Evolutionary conservation across 192 early-diverging fungal genomes (phyloP).

Genomic region (Backusella westeae): DNA sequence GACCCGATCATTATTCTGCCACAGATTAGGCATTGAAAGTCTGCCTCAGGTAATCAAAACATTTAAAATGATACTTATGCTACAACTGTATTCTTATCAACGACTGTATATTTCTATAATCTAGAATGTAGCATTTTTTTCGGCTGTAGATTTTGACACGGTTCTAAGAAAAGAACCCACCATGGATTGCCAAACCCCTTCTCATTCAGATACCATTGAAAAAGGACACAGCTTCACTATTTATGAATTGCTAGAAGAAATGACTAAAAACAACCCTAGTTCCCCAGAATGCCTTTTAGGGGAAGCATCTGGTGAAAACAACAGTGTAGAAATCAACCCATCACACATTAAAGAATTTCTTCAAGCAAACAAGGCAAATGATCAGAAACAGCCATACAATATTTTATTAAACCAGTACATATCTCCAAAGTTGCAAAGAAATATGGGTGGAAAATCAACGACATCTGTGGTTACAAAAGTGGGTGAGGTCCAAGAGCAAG

Average conservation of each 20-base stretch:
- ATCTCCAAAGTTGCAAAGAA: not conserved
- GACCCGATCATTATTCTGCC: slow-evolving; percentile 87
- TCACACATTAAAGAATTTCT: not conserved
- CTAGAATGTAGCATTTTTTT: slow-evolving; percentile 83
- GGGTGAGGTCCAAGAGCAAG: not conserved
- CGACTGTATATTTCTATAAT: not conserved
- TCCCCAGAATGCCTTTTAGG: not conserved
- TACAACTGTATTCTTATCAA: not conserved
- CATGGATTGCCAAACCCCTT: slow-evolving; percentile 84
- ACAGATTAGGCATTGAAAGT: slow-evolving; percentile 80
- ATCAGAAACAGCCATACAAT: not conserved
- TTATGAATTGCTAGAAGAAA: slow-evolving; percentile 34
- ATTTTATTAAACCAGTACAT: not conserved
- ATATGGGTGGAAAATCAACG: not conserved
- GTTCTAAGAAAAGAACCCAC: slow-evolving; percentile 90
- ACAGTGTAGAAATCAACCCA: not conserved
- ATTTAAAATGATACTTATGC: not conserved
- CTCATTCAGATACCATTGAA: slow-evolving; percentile 57
- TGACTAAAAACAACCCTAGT: not conserved
- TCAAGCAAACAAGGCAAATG: not conserved
- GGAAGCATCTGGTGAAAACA: not conserved
- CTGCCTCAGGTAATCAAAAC: slow-evolving; percentile 65
- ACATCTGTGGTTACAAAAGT: not conserved
- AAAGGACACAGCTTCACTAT: slow-evolving; percentile 52
- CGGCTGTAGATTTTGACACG: slow-evolving; percentile 89